Evolutionary conservation across 1,139 yeast species (phyloP), one percentile per base, ranked within the genome.

Genomic region (Meyerozyma sp.): DNA sequence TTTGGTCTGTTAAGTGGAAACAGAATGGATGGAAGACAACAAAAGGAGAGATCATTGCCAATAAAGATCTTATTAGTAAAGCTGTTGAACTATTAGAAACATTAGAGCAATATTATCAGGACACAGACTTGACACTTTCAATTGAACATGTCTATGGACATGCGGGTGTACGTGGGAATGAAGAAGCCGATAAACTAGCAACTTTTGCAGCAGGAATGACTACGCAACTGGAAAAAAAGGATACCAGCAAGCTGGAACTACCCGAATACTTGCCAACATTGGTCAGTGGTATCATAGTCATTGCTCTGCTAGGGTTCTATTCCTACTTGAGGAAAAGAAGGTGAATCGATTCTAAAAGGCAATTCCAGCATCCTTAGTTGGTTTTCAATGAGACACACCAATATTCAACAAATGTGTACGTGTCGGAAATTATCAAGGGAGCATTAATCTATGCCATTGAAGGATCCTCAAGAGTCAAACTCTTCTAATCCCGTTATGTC

Each of bases 121-220:
- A 53, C 29, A 27, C 7, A 4, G 13, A 27, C 13, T n/a, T 27
- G 2, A 51, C 16, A 28, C 2, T 21, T 47, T 4, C 18, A 30
- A 30, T 30, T 40, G 62, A 61, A 8, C 81, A 93, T 68, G 94
- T 88, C 5, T 68, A 66, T 42, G 96, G 94, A 1, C 97, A 91
- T 59, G 61, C 68, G 13, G 93, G 90, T 0, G 60, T 67, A 37
- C 59, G 55, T 16, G 96, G 96, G 0, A 90, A 90, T 56, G 90
- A 83, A 49, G 68, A 60, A 56, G 97, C 96, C 0, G 96, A 91
- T 58, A 54, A 58, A 38, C 66, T 90, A 42, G 97, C 97, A 3
- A 82, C 77, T 46, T 45, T 53, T 25, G 94, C 88, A n/a, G 82
- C 83, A 8, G 72, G 34, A 7, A 5, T 27, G 29, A 27, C 29